phyloP scores from a whole-genome alignment of 768 basidiomycete species.

The Termitomyces sp. region DNA sequence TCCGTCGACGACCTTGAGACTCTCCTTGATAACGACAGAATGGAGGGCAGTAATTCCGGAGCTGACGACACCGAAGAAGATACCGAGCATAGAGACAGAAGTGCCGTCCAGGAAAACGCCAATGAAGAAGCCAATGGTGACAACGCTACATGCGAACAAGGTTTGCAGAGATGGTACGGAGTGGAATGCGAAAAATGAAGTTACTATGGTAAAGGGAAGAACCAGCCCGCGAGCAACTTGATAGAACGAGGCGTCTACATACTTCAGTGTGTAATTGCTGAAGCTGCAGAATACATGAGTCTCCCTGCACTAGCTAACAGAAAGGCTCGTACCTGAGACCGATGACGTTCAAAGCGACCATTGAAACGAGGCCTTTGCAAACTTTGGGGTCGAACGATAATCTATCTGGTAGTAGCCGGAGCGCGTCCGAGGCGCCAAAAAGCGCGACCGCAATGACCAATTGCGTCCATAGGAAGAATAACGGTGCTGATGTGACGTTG shows the following conservation, averaged over 20 bases:
- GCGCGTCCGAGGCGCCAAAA: slow-evolving; percentile 57
- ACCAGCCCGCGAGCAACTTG: slow-evolving; percentile 94
- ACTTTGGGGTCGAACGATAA: slow-evolving; percentile 59
- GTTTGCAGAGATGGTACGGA: slow-evolving; percentile 73
- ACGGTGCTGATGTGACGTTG: slow-evolving; percentile 62
- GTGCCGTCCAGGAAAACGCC: slow-evolving; percentile 79
- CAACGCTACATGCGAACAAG: slow-evolving; percentile 68
- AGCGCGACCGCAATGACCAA: slow-evolving; percentile 75
- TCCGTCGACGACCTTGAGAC: slow-evolving; percentile 72
- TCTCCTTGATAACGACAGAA: slow-evolving; percentile 91
- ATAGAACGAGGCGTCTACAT: slow-evolving; percentile 92
- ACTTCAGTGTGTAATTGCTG: slow-evolving; percentile 89
- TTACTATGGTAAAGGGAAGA: slow-evolving; percentile 87
- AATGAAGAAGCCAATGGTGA: slow-evolving; percentile 90
- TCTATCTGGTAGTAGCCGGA: slow-evolving; percentile 64
- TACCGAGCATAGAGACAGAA: slow-evolving; percentile 53
- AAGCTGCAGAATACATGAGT: slow-evolving; percentile 43
- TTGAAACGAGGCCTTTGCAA: slow-evolving; percentile 69
- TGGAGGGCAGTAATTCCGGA: slow-evolving; percentile 87
- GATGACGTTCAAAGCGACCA: slow-evolving; percentile 73
- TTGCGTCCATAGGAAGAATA: slow-evolving; percentile 86
- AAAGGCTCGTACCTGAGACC: slow-evolving; percentile 61
- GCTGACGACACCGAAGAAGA: slow-evolving; percentile 77
- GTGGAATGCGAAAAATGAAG: slow-evolving; percentile 77
- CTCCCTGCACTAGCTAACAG: not conserved